Conservation (phyloP, 2,329 filamentous ascomycete genomes). For the Monosporascus sp. region DNA sequence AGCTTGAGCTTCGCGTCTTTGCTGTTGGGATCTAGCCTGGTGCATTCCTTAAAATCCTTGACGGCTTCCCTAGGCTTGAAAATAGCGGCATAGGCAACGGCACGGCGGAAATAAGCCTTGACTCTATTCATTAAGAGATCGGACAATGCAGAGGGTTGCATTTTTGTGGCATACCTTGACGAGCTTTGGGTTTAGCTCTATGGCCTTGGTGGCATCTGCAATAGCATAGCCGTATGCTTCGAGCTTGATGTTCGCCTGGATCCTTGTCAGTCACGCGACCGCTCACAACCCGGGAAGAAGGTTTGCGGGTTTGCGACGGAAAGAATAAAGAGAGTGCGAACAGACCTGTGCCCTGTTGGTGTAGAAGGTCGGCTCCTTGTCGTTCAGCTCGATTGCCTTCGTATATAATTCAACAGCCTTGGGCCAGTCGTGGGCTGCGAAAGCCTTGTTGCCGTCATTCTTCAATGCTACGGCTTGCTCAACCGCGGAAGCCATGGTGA, state of each 20-base stretch:
- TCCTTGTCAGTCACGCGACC: conserved; percentile 41
- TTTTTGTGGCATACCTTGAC: conserved; percentile 61
- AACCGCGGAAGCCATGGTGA: conserved; percentile 34
- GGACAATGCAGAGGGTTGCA: not conserved
- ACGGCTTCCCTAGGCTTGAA: conserved; percentile 82
- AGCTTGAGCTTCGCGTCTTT: conserved; percentile 88
- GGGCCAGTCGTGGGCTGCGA: conserved; percentile 80
- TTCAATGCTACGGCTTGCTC: conserved; percentile 80
- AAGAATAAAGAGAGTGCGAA: conserved; percentile 8
- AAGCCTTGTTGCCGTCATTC: conserved; percentile 91
- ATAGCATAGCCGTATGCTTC: conserved; percentile 94
- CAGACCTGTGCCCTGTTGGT: conserved; percentile 90
- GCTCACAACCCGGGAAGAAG: conserved; percentile 11
- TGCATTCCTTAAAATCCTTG: conserved; percentile 86
- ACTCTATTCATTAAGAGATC: conserved; percentile 5
- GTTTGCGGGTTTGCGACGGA: not conserved
- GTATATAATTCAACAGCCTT: conserved; percentile 77
- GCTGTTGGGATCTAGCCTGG: conserved; percentile 80
- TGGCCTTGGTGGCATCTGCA: conserved; percentile 81
- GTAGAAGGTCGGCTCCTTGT: conserved; percentile 82
- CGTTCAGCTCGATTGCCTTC: conserved; percentile 79
- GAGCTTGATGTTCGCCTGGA: conserved; percentile 85
- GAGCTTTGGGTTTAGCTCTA: conserved; percentile 82
- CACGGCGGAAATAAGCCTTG: conserved; percentile 90
- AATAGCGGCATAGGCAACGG: conserved; percentile 86